These are phyloP conservation scores for Artemisia annua DNA, from an alignment of 129 eudicot genomes.

Conservation along the genomic window DNA sequence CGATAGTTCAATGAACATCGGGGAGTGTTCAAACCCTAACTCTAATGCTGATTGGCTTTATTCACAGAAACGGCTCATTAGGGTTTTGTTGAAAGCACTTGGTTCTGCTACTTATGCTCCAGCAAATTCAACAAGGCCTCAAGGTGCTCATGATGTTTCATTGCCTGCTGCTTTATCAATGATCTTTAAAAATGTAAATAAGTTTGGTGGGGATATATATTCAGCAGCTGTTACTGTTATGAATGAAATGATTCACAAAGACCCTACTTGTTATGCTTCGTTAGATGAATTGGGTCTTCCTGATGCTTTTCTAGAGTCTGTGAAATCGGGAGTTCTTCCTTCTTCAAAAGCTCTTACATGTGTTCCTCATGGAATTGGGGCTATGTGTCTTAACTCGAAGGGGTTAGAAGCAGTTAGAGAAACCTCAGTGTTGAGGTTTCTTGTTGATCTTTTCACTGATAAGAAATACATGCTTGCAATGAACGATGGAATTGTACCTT, in stretches of 20 bases:
- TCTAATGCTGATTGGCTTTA: constrained; percentile 47
- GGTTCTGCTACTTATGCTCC: constrained; percentile 94
- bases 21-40: constrained; percentile 43
- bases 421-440: constrained; percentile 67
- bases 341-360: constrained; percentile 90
- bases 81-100: constrained; percentile 87
- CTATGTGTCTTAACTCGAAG: constrained; percentile 89
- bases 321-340: constrained; percentile 70
- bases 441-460: constrained; percentile 70
- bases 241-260: constrained; percentile 98
- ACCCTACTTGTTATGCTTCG: constrained; percentile 81
- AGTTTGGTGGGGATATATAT: constrained; percentile 91
- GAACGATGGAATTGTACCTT: constrained; percentile 87
- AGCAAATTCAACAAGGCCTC: constrained; percentile 68
- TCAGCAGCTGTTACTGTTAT: constrained; percentile 91
- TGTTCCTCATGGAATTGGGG: constrained; percentile 92
- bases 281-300: constrained; percentile 95
- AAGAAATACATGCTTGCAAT: constrained; percentile 74
- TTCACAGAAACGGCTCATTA: constrained; percentile 75
- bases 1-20: constrained; percentile 51
- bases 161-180: constrained; percentile 64
- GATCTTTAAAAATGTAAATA: constrained; percentile 69
- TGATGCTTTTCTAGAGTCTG: constrained; percentile 68
- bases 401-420: constrained; percentile 88
- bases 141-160: constrained; percentile 65